phyloP scores from a whole-genome alignment of 176 grass and related monocot species.

The Metroxylon sagu region DNA sequence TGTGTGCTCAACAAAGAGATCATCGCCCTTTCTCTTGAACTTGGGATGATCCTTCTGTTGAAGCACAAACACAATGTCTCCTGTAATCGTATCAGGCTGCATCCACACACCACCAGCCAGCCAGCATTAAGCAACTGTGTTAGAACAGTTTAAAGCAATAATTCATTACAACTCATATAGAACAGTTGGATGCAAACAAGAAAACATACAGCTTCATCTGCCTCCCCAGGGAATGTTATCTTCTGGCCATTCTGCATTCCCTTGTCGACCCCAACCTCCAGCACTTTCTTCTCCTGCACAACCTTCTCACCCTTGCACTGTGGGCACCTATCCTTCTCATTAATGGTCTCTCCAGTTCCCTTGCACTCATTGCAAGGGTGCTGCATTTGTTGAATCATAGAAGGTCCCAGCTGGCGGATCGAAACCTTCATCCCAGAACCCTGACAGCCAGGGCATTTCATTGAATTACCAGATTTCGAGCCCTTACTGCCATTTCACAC shows the following conservation, averaged over 20 bases:
- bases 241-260: slow-evolving; percentile 92
- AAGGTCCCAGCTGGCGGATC: slow-evolving; percentile 82
- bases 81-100: slow-evolving; percentile 89
- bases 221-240: slow-evolving; percentile 97
- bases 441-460: slow-evolving; percentile 86
- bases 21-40: slow-evolving; percentile 89
- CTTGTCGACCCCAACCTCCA: slow-evolving; percentile 92
- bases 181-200: not conserved
- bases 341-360: slow-evolving; percentile 89
- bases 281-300: slow-evolving; percentile 87
- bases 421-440: slow-evolving; percentile 96
- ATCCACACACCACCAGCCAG: slow-evolving; percentile 17
- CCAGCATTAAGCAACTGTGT: slow-evolving; percentile 2
- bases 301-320: slow-evolving; percentile 96
- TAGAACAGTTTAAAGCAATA: too few relatives aligned
- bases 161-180: too few relatives aligned
- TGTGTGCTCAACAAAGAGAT: slow-evolving; percentile 90
- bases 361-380: slow-evolving; percentile 91
- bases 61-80: slow-evolving; percentile 87
- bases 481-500: slow-evolving; percentile 54
- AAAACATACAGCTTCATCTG: slow-evolving; percentile 78
- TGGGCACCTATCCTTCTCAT: slow-evolving; percentile 78
- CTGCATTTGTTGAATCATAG: slow-evolving; percentile 99
- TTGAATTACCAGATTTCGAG: slow-evolving; percentile 87
- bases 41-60: slow-evolving; percentile 94